Base-by-base conservation (phyloP, 164 flowering plant genomes). In the Stephania yunnanensis region DNA sequence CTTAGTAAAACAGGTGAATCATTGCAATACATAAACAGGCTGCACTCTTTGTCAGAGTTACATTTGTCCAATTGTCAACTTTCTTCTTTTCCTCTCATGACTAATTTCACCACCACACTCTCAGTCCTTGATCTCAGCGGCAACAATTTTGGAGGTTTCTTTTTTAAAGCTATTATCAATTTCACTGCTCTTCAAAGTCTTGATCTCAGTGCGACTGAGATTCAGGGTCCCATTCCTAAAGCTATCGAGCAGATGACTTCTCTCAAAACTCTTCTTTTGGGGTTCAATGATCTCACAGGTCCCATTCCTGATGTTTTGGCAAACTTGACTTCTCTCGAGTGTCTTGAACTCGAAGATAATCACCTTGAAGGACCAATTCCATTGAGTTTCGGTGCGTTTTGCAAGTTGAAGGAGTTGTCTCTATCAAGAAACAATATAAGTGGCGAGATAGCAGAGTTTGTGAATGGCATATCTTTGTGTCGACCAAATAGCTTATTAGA, bases 1-100 rank as follows among this genome's bases (percentile, higher is more conserved):
- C 63, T 75, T 2, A 42, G 67, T 2, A 50, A 2, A 4, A 64
- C 29, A 20, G 45, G 19, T 17, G 36, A 46, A 31, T 79, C 70
- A 76, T 46, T 75, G 2, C 73, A 75, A 12, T 9, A 25, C 1
- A 10, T 55, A 0, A 72, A 52, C 52, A 72, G 2, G 55, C 73
- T 79, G 22, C 73, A 78, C 63, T 76, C 69, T 31, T 64, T 75
- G 13, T 12, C n/a, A 17, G 53, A 76, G 71, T 61, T 79, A 22
- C 13, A 31, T 29, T 63, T 75, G 46, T 5, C 12, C 1, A 0
- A 10, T 45, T 79, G 81, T 72, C 10, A 7, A 19, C 72, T 76
- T 55, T 48, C 22, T 48, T 46, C 58, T 69, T 58, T 58, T 20
- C 74, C 15, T 53, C 25, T 48, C n/a, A 20, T 58, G 10, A 1